Base-by-base conservation (phyloP, 2,329 filamentous ascomycete species). In the Xylaria sp. region DNA sequence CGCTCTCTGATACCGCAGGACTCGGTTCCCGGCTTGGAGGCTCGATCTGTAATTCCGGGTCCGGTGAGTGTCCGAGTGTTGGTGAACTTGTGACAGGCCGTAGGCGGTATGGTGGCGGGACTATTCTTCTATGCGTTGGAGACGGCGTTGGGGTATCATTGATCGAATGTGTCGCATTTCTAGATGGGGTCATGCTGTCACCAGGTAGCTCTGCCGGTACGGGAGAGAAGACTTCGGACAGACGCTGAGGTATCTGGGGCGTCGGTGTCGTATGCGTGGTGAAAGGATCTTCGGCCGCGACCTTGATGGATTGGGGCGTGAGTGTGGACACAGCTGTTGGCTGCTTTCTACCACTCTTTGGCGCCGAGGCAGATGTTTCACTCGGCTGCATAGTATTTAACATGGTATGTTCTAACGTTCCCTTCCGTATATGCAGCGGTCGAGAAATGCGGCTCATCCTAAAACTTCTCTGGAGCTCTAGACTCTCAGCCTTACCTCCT, bases 171-270 rank as follows among this genome's bases (percentile, higher is more conserved):
- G 17, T 57, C 4, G 37, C 11, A 2, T 49, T 23, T 25, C n/a
- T 11, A 17, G 19, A 45, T 35, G 51, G 6, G 35, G 19, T 28
- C 55, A 37, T 15, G 31, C 43, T 37, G 15, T 50, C 12, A 46
- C 54, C 37, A 11, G 67, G 50, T 9, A 59, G 47, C 33, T 70
- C 65, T 6, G 46, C 63, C 7, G 72, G 72, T 1, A 73, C 21
- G 2, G 69, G 70, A 1, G 72, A 70, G 62, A 74, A 74, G 1
- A 74, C 45, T 15, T 71, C 66, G 0, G 72, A 75, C 5, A 74
- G 57, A n/a, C 70, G 70, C 11, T 68, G 52, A 1, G 68, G 66
- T 12, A 63, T 61, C 8, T 35, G 40, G 12, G 52, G 60, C n/a
- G 60, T 49, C 7, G 69, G 62, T 7, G 68, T 64, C 2, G 57